Percentiles rank a stretch among this genome's conserved stretches.
Evolutionary conservation across 805 yeast species (phyloP).

Genomic region (Metschnikowia similis): DNA sequence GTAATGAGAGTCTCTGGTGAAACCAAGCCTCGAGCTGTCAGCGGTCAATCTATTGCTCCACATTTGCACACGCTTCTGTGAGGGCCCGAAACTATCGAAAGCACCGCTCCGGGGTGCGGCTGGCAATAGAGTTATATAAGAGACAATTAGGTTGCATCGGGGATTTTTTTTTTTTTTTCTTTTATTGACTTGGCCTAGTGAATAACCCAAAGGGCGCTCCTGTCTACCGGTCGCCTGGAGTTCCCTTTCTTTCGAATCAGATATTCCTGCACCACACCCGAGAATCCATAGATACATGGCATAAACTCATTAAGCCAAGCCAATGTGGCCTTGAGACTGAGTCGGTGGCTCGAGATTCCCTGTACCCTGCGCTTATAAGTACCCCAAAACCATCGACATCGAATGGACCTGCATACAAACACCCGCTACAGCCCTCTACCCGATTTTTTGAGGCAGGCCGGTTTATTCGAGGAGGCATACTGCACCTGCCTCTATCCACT

Average conservation of each 20-base stretch:
- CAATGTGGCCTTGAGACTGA: not conserved
- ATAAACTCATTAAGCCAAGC: not conserved
- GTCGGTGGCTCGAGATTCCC: conserved; percentile 1
- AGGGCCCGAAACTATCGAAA: not conserved
- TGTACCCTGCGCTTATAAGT: conserved; percentile 3
- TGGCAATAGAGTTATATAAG: conserved; percentile 2
- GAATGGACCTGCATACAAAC: not conserved
- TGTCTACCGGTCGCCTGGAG: not conserved
- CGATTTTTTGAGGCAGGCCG: not conserved
- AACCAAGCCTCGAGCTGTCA: not conserved
- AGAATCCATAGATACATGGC: not conserved
- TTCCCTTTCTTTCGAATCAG: not conserved
- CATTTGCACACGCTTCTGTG: not conserved
- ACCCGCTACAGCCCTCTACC: not conserved
- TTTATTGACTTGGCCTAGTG: not conserved
- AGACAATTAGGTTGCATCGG: not conserved
- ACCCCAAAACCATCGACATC: not conserved
- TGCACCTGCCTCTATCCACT: not conserved
- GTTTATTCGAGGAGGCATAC: not conserved
- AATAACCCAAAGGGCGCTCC: not conserved
- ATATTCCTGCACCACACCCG: not conserved
- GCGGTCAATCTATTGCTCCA: not conserved
- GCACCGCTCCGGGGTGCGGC: not conserved
- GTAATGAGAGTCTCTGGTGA: not conserved
- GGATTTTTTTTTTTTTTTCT: not conserved